These are phyloP conservation scores for Sporothrix luriei DNA, from an alignment of 2,329 filamentous ascomycete species.

Conservation along the genomic window DNA sequence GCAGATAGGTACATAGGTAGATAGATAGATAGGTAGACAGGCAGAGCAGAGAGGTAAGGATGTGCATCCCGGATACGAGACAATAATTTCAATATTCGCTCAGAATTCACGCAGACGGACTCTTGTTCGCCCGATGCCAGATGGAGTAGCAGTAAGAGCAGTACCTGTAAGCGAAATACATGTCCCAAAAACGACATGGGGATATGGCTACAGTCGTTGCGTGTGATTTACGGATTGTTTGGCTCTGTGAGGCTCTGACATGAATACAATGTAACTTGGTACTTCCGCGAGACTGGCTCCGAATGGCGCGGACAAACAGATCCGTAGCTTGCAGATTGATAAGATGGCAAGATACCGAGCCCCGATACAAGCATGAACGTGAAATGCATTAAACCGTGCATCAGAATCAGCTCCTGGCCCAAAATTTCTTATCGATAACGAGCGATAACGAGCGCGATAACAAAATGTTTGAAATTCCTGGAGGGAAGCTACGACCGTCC, in stretches of 20 bases:
- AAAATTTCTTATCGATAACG: slow-evolving; percentile 33
- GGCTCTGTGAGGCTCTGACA: neutral
- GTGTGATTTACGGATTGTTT: too few species aligned
- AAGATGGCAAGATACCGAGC: neutral
- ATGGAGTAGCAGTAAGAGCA: neutral
- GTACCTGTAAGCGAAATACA: neutral
- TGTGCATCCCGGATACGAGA: too few species aligned
- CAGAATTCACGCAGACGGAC: neutral
- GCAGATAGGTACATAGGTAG: too few species aligned
- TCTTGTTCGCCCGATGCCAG: neutral
- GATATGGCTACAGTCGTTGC: neutral
- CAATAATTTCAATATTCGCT: neutral
- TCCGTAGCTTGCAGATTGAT: slow-evolving; percentile 24
- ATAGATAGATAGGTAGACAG: too few species aligned
- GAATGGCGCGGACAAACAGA: neutral
- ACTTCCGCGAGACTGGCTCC: neutral
- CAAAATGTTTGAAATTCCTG: slow-evolving; percentile 15
- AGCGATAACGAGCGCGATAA: slow-evolving; percentile 26
- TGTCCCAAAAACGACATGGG: neutral
- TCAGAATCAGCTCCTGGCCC: slow-evolving; percentile 4
- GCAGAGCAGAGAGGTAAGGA: neutral
- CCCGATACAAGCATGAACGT: neutral
- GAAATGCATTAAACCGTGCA: neutral
- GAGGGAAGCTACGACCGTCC: slow-evolving; percentile 4
- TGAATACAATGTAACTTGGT: neutral